Evolutionary conservation across 768 basidiomycete species (phyloP).

Genomic region (Russula sp.): DNA sequence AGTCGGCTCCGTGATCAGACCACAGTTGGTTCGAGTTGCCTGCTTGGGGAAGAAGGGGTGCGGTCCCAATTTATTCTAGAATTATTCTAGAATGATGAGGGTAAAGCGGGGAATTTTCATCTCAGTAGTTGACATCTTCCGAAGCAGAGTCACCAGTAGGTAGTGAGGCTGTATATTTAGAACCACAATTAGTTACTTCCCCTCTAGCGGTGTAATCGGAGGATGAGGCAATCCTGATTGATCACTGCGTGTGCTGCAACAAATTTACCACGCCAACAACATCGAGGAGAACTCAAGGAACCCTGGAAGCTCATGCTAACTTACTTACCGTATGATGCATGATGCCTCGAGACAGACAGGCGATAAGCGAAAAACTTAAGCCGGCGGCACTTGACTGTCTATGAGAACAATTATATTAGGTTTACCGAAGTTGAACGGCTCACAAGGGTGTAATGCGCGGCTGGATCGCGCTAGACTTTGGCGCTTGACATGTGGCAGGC

Average conservation of each 20-base stretch:
- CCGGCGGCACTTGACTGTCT: slow-evolving; percentile 20
- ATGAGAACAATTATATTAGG: slow-evolving; percentile 23
- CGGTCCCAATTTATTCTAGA: background rate
- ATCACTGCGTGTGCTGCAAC: slow-evolving; percentile 10
- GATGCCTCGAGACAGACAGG: slow-evolving; percentile 19
- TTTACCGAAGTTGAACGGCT: slow-evolving; percentile 25
- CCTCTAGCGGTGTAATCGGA: slow-evolving; percentile 22
- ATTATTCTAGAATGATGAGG: slow-evolving; percentile 15
- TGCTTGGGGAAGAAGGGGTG: slow-evolving; percentile 2
- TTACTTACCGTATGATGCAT: background rate
- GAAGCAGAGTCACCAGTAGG: slow-evolving; percentile 23
- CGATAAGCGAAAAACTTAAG: slow-evolving; percentile 28
- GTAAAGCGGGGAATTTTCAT: slow-evolving; percentile 17
- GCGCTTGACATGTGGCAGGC: slow-evolving; percentile 21
- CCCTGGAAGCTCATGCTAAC: background rate
- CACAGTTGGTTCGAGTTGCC: slow-evolving; percentile 22
- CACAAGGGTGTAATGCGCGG: slow-evolving; percentile 22
- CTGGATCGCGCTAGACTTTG: slow-evolving; percentile 21
- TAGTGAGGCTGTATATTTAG: slow-evolving; percentile 17
- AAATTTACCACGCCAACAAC: background rate
- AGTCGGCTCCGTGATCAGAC: slow-evolving; percentile 26
- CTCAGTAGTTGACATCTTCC: slow-evolving; percentile 27
- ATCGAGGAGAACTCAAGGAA: slow-evolving; percentile 21
- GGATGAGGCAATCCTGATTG: slow-evolving; percentile 20
- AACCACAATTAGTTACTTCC: slow-evolving; percentile 8